Percentiles rank a stretch among this genome's conserved stretches.
Evolutionary conservation across 2,329 filamentous ascomycete genomes (phyloP).

Genomic region (Cordyceps pruinosa): DNA sequence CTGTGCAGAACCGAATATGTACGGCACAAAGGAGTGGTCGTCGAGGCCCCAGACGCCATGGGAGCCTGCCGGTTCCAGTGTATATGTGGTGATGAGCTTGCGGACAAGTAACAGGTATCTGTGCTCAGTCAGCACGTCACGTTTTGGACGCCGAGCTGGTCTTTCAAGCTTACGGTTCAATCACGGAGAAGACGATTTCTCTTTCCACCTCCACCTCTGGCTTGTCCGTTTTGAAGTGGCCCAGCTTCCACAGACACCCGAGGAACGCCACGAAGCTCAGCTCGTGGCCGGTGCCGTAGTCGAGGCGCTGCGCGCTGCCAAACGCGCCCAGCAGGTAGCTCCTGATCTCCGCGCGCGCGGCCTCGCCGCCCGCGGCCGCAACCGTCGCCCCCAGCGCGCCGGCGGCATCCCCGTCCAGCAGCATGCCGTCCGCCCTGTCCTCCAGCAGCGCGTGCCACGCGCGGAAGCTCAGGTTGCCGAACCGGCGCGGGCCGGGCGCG

Average conservation of each 20-base stretch:
- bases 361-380: slow-evolving; percentile 25
- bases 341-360: slow-evolving; percentile 60
- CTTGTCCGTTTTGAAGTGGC: slow-evolving; percentile 59
- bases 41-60: slow-evolving; percentile 99
- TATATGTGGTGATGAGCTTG: slow-evolving; percentile 81
- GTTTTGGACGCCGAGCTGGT: neutral
- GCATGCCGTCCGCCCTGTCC: slow-evolving; percentile 39
- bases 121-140: slow-evolving; percentile 12
- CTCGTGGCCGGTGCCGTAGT: slow-evolving; percentile 96
- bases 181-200: slow-evolving; percentile 70
- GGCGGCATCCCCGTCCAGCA: no score
- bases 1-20: slow-evolving; percentile 92
- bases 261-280: slow-evolving; percentile 91
- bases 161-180: slow-evolving; percentile 74
- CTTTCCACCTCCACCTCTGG: slow-evolving; percentile 58
- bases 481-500: slow-evolving; percentile 76
- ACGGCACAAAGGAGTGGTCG: slow-evolving; percentile 89
- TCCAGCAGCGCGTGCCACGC: slow-evolving; percentile 71
- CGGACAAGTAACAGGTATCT: slow-evolving; percentile 78
- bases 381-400: slow-evolving; percentile 25
- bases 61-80: slow-evolving; percentile 87
- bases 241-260: slow-evolving; percentile 83
- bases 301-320: slow-evolving; percentile 79
- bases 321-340: slow-evolving; percentile 80
- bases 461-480: slow-evolving; percentile 87